Conservation (phyloP, 352 stramenopile genomes). For the Pythium brachiatum region DNA sequence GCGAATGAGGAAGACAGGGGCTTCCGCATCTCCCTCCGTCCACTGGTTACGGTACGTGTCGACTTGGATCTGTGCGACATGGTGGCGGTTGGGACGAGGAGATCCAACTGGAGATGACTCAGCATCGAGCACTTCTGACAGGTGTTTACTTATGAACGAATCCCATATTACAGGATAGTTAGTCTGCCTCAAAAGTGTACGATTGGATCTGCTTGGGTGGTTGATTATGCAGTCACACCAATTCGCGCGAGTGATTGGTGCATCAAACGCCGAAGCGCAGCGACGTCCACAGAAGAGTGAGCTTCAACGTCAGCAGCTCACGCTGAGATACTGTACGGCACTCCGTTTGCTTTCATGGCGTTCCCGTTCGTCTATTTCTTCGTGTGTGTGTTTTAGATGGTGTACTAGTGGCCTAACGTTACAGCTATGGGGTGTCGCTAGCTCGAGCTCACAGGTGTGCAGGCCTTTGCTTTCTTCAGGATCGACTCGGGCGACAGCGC, state of each 20-base stretch:
- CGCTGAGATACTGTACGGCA: background rate
- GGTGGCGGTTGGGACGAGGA: background rate
- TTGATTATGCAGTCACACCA: background rate
- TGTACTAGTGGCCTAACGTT: conserved; percentile 20
- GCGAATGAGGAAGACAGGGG: no score
- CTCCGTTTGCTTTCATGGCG: background rate
- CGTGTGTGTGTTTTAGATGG: conserved; percentile 3
- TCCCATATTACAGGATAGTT: background rate
- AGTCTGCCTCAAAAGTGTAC: background rate
- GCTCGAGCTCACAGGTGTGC: conserved; percentile 59
- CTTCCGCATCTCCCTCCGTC: no score
- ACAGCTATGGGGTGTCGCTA: conserved; percentile 14
- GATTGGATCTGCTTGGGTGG: background rate
- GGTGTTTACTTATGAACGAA: background rate
- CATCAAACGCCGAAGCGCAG: background rate
- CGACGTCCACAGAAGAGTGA: no score
- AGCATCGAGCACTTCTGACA: background rate
- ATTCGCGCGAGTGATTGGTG: background rate
- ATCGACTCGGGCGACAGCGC: conserved; percentile 47
- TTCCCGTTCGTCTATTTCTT: background rate
- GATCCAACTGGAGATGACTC: background rate
- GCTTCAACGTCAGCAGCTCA: no score
- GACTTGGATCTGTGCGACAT: no score
- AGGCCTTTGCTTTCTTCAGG: conserved; percentile 73
- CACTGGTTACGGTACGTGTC: no score